Conservation (phyloP, 352 stramenopile genomes). For the Salisapilia sapeloensis region DNA sequence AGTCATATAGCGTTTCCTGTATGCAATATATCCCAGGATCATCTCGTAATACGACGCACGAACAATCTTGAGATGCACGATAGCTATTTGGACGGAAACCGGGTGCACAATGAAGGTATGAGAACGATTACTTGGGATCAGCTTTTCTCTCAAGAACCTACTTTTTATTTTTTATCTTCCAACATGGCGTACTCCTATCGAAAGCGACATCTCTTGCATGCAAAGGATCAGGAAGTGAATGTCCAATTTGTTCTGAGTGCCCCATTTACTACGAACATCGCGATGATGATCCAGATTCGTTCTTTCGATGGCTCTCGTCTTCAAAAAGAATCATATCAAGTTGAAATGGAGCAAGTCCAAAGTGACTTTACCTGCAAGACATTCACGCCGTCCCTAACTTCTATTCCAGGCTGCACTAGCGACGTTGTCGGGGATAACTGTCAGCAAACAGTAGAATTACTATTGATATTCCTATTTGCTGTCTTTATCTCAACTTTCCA, state of each 20-base stretch:
- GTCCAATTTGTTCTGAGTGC: too few relatives aligned
- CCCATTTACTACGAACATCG: too few relatives aligned
- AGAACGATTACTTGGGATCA: conserved; percentile 8
- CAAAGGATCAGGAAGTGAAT: too few relatives aligned
- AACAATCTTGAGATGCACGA: too few relatives aligned
- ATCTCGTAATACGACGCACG: too few relatives aligned
- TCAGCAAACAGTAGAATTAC: conserved; percentile 2
- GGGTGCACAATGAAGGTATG: too few relatives aligned
- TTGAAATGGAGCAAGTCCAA: not conserved
- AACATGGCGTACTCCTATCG: too few relatives aligned
- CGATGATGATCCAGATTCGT: too few relatives aligned
- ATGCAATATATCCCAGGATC: conserved; percentile 1
- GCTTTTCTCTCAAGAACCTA: conserved; percentile 10
- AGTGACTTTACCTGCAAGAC: conserved; percentile 5
- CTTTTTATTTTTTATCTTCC: conserved; percentile 9
- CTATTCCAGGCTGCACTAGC: conserved; percentile 6
- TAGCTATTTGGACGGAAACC: too few relatives aligned
- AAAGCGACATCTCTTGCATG: too few relatives aligned
- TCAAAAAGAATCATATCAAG: conserved; percentile 1
- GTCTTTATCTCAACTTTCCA: not conserved
- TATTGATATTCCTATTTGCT: not conserved
- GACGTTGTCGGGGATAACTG: conserved; percentile 10
- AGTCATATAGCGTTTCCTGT: conserved; percentile 13
- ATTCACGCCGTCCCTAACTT: conserved; percentile 6
- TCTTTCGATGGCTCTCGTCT: too few relatives aligned